Evolutionary conservation across 2,329 filamentous ascomycete species (phyloP), one percentile per base, ranked within the genome.

Genomic region (Colletotrichum spaethianum): DNA sequence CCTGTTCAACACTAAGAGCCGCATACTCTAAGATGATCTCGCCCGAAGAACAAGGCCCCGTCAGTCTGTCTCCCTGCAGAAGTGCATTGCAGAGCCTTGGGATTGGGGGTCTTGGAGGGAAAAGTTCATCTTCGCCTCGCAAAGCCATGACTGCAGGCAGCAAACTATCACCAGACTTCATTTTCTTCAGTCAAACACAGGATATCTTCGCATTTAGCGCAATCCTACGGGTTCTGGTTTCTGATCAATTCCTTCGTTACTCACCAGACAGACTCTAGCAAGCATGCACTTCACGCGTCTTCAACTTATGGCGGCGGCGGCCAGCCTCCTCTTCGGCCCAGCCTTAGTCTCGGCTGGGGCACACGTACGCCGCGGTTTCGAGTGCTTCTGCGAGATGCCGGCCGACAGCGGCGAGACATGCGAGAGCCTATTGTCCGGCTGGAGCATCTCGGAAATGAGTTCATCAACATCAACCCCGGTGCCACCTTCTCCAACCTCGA

Each of bases 321-420:
- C 46, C 46, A n/a, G 20, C 9, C 46, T 50, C 46, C 7, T 26
- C 23, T 50, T n/a, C 2, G 20, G 46, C n/a, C 46, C 46, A n/a
- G 52, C 28, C 52, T 4, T 62, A 42, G 28, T 44, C 59, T 62
- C 59, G 26, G 59, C 59, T 36, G 16, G 11, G 11, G 14, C 5
- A 33, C 40, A 42, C 40, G 44, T 48, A 18, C 62, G 62, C 64
- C 68, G 64, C 42, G 71, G 67, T 42, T 73, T 75, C 36, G 59
- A 60, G 20, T 77, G 76, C 69, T 52, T 44, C 63, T 76, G 73
- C 57, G 46, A 55, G 26, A 64, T 62, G 2, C 28, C 61, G 38
- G 70, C 77, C 28, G 71, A 66, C 33, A 67, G 48, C 8, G 77
- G 77, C 23, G 78, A 77, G 70, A 79, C 78, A 26, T 80, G 78